These are phyloP conservation scores for Penicillium sp. DNA, from an alignment of 2,329 filamentous ascomycete genomes.

Conservation along the genomic window DNA sequence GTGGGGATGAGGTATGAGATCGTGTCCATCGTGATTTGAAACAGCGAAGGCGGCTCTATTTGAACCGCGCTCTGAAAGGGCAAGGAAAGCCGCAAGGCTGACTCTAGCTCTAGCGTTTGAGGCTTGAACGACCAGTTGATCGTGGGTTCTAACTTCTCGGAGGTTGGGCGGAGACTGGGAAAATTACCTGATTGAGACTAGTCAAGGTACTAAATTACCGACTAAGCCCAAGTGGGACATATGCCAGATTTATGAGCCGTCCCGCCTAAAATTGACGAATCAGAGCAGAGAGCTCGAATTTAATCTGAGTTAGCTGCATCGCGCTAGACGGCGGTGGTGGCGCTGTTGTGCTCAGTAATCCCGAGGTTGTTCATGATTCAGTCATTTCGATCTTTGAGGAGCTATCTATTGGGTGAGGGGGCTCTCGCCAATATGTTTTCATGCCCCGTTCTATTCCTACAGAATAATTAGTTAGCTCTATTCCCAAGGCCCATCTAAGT, in stretches of 20 bases:
- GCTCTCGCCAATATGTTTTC: too few species aligned
- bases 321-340: not conserved
- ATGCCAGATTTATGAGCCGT: not conserved
- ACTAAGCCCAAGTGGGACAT: too few species aligned
- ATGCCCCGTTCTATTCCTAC: too few species aligned
- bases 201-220: too few species aligned
- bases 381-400: too few species aligned
- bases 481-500: too few species aligned
- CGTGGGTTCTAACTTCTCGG: too few species aligned
- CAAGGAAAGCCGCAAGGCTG: not conserved
- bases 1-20: not conserved
- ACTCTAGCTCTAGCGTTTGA: not conserved
- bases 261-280: not conserved
- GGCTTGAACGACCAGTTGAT: not conserved
- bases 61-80: not conserved
- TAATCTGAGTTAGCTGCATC: not conserved
- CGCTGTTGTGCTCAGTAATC: not conserved
- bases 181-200: too few species aligned
- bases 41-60: not conserved
- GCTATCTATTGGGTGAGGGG: too few species aligned
- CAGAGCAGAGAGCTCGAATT: not conserved
- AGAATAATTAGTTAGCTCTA: too few species aligned
- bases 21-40: not conserved
- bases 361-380: too few species aligned
- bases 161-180: too few species aligned